Evolutionary conservation across 1,139 yeast species (phyloP).

Genomic region (Schwanniomyces etchellsii): DNA sequence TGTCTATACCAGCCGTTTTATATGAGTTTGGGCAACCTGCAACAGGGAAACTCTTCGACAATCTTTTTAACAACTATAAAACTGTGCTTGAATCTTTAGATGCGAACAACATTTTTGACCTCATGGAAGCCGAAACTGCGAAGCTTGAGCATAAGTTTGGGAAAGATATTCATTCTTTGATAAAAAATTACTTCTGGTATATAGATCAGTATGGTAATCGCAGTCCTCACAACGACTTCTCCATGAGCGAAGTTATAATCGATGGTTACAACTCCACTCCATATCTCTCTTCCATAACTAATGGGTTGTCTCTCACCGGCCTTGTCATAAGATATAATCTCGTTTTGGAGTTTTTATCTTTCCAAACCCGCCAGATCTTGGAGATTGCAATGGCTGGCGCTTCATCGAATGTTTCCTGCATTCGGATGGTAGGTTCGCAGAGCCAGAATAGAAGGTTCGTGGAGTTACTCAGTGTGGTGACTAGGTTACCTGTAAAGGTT

Average conservation of each 20-base stretch:
- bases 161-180: slow-evolving; percentile 22
- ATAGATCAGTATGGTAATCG: slow-evolving; percentile 56
- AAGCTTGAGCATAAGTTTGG: slow-evolving; percentile 11
- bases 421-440: slow-evolving; percentile 48
- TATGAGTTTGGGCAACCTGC: slow-evolving; percentile 57
- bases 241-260: slow-evolving; percentile 41
- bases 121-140: slow-evolving; percentile 26
- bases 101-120: slow-evolving; percentile 15
- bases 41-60: slow-evolving; percentile 48
- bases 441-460: slow-evolving; percentile 40
- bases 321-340: slow-evolving; percentile 38
- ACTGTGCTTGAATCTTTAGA: slow-evolving; percentile 1
- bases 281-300: slow-evolving; percentile 10
- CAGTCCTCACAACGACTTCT: slow-evolving; percentile 47
- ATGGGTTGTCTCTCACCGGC: slow-evolving; percentile 8
- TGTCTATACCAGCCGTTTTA: slow-evolving; percentile 16
- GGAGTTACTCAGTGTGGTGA: slow-evolving; percentile 18
- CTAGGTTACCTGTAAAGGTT: slow-evolving; percentile 17
- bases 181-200: slow-evolving; percentile 37
- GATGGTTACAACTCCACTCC: slow-evolving; percentile 33
- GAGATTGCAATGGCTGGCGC: slow-evolving; percentile 15
- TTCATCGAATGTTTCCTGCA: slow-evolving; percentile 15
- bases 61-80: slow-evolving; percentile 32
- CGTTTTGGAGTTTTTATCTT: slow-evolving; percentile 43
- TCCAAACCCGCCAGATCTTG: slow-evolving; percentile 41